Percentiles rank a stretch among this genome's conserved stretches.
These are phyloP conservation scores for Amylostereum areolatum DNA, from an alignment of 1,284 basidiomycete genomes.

Conservation along the genomic window DNA sequence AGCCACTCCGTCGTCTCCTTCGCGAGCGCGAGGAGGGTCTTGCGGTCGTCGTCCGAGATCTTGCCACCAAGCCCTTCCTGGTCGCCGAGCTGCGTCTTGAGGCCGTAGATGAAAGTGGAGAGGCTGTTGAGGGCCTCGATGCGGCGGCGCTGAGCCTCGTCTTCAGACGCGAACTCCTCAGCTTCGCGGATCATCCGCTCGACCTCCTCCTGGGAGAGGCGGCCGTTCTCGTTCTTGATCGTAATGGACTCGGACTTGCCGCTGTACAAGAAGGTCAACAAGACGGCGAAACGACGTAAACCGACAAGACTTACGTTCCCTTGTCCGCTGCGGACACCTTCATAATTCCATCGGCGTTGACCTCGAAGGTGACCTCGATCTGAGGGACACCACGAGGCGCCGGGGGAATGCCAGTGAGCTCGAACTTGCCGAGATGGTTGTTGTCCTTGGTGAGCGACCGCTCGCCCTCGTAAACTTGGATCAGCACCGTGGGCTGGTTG, in stretches of 20 bases:
- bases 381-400: slow-evolving; percentile 94
- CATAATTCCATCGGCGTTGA: slow-evolving; percentile 92
- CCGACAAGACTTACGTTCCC: slow-evolving; percentile 63
- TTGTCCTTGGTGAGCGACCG: slow-evolving; percentile 96
- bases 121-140: slow-evolving; percentile 83
- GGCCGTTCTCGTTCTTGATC: slow-evolving; percentile 84
- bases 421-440: slow-evolving; percentile 96
- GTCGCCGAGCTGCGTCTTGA: slow-evolving; percentile 85
- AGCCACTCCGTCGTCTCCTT: slow-evolving; percentile 93
- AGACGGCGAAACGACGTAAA: neutral
- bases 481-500: slow-evolving; percentile 89
- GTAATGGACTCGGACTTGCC: slow-evolving; percentile 88
- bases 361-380: slow-evolving; percentile 92
- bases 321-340: slow-evolving; percentile 86
- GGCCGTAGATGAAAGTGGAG: slow-evolving; percentile 73
- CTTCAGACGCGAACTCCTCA: slow-evolving; percentile 85
- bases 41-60: slow-evolving; percentile 83
- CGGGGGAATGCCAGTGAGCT: slow-evolving; percentile 88
- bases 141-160: slow-evolving; percentile 82
- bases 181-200: slow-evolving; percentile 90
- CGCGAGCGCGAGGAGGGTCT: slow-evolving; percentile 74
- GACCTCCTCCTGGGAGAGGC: slow-evolving; percentile 82
- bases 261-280: slow-evolving; percentile 26
- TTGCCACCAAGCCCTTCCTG: slow-evolving; percentile 89
- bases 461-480: slow-evolving; percentile 93